phyloP scores from a whole-genome alignment of 306 rosid species.

The Glycine soja region DNA sequence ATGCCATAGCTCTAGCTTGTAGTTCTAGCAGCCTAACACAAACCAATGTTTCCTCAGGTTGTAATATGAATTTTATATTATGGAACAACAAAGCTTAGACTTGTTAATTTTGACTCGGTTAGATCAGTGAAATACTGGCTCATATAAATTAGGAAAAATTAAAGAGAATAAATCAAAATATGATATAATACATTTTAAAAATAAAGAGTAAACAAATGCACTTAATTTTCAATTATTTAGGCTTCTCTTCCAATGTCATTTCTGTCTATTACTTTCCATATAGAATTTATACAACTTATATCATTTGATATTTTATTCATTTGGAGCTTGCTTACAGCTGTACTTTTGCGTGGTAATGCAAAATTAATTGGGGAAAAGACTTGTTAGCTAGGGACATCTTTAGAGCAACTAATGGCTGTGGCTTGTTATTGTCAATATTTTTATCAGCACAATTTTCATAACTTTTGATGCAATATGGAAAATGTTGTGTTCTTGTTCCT shows the following conservation, averaged over 20 bases:
- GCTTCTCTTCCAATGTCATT: too few species aligned
- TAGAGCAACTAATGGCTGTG: neutral
- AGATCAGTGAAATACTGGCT: neutral
- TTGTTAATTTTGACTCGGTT: neutral
- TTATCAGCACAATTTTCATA: neutral
- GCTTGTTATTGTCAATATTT: neutral
- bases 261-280: too few species aligned
- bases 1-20: too few species aligned
- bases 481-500: neutral
- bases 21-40: too few species aligned
- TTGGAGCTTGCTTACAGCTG: neutral
- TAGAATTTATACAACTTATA: too few species aligned
- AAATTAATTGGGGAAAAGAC: neutral
- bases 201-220: too few species aligned
- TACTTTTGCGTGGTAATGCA: neutral
- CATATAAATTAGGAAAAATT: too few species aligned
- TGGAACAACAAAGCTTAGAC: neutral
- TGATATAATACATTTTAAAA: too few species aligned
- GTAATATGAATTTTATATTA: neutral
- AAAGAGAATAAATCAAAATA: too few species aligned
- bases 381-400: neutral
- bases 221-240: too few species aligned
- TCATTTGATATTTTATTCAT: too few species aligned
- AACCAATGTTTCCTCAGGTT: neutral
- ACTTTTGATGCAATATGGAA: neutral